A percentile compares a stretch with the other conserved stretches of the same genome.
Evolutionary conservation across 169 alveolate genomes (phyloP).

Genomic region (Babesia ovata): DNA sequence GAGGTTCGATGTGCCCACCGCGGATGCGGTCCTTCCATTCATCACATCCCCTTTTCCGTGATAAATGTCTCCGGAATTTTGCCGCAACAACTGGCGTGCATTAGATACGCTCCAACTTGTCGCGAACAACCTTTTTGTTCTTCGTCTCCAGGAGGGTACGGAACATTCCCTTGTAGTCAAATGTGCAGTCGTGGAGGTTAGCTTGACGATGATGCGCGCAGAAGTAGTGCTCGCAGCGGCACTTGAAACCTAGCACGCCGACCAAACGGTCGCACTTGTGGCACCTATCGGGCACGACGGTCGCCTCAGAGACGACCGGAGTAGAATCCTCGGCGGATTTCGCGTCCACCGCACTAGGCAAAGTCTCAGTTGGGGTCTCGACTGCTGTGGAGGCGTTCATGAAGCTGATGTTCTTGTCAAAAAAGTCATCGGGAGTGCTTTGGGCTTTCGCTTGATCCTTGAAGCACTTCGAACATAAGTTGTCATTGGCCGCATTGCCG

Average conservation of each 20-base stretch:
- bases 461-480: conserved; percentile 89
- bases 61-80: too few relatives aligned
- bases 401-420: conserved; percentile 41
- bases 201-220: conserved; percentile 93
- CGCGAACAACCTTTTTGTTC: conserved; percentile 88
- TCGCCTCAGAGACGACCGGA: conserved; percentile 17
- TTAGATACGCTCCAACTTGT: conserved; percentile 87
- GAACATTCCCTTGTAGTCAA: conserved; percentile 87
- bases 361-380: conserved; percentile 4
- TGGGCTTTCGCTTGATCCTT: conserved; percentile 80
- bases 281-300: conserved; percentile 80
- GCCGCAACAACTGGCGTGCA: too few relatives aligned
- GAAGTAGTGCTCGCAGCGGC: conserved; percentile 89
- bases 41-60: not conserved
- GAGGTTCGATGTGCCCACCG: too few relatives aligned
- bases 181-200: conserved; percentile 89
- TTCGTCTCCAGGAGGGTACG: conserved; percentile 85
- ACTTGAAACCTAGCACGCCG: conserved; percentile 89
- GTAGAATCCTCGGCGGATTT: conserved; percentile 7
- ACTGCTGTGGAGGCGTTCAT: conserved; percentile 3
- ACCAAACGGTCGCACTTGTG: conserved; percentile 85
- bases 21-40: not conserved
- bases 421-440: conserved; percentile 34
- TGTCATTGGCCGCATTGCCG: conserved; percentile 89
- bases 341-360: conserved; percentile 23